Evolutionary conservation across 352 stramenopile genomes (phyloP), one percentile per base, ranked within the genome.

Genomic region (Phytophthora pseudosyringae): DNA sequence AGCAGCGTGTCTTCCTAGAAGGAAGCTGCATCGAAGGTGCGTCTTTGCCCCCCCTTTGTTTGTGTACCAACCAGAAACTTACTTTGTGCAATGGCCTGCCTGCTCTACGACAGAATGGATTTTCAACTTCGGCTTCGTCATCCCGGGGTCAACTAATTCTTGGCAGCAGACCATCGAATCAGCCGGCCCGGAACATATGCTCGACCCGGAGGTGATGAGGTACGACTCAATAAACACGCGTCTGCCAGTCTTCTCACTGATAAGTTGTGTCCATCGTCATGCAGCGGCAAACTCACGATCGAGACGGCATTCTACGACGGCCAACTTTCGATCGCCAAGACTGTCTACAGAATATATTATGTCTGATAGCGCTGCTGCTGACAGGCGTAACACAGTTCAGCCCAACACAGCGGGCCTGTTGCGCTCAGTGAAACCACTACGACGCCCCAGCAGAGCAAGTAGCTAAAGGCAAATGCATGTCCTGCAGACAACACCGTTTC

Each of bases 291-390:
- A 50, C 80, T 98, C 35, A 97, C 88, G 38, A 98, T 99, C 45
- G 95, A 98, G 64, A 99, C 95, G 7, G 89, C 78, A n/a, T 98
- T 99, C 69, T 98, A 97, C 73, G 94, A 98, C 69, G 94, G 85
- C 31, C 75, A 95, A 44, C 66, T 75, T 31, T 69, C 91, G 26
- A 94, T 98, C 63, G 87, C 86, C 64, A 97, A 96, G 81, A 97
- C 89, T 28, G 81, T 97, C 61, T 96, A 98, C 63, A 89, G 93
- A 84, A 94, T 98, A 78, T 98, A 90, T 74, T 98, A 98, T 76
- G 88, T 94, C 55, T 96, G 81, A 76, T 47, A 57, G 26, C 35
- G 16, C 44, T 69, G 64, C 36, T 51, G 43, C 41, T 21, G 39
- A 47, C 45, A 56, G 18, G 47, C 59, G 45, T 29, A n/a, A 12